Conservation (phyloP, 2,329 filamentous ascomycete species). For the Claviceps spartinae region DNA sequence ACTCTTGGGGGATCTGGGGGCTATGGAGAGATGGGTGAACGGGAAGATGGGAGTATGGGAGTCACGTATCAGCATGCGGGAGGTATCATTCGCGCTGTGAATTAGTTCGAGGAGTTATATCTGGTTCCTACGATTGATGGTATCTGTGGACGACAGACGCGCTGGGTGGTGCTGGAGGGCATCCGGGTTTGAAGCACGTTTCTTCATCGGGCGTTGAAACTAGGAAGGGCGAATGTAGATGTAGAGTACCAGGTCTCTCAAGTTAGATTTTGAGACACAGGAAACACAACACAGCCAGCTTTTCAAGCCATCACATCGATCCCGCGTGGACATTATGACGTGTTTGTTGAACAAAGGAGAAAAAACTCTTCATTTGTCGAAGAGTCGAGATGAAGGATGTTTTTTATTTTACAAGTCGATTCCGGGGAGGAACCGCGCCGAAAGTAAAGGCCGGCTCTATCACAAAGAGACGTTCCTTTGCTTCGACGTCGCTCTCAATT, state of each 20-base stretch:
- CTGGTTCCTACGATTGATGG: no score
- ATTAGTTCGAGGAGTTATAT: no score
- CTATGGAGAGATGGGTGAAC: no score
- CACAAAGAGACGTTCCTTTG: constrained; percentile 19
- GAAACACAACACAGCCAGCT: not conserved
- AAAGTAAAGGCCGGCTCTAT: constrained; percentile 22
- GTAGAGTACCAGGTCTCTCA: not conserved
- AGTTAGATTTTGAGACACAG: not conserved
- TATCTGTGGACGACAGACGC: no score
- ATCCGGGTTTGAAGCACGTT: no score
- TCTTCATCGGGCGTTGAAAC: no score
- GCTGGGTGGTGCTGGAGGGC: no score
- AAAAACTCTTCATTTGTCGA: constrained; percentile 17
- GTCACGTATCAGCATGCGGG: no score
- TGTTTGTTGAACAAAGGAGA: constrained; percentile 13
- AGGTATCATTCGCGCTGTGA: no score
- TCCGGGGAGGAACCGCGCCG: constrained; percentile 19
- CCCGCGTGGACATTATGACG: constrained; percentile 14
- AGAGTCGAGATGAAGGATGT: constrained; percentile 27
- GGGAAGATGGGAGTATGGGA: no score
- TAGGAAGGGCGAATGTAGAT: not conserved
- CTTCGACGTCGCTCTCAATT: constrained; percentile 22
- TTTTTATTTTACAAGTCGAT: constrained; percentile 31
- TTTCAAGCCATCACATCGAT: not conserved
- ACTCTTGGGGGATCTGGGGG: no score